Evolutionary conservation across 306 rosid genomes (phyloP), one percentile per base, ranked within the genome.

Genomic region (Leucaena leucocephala): DNA sequence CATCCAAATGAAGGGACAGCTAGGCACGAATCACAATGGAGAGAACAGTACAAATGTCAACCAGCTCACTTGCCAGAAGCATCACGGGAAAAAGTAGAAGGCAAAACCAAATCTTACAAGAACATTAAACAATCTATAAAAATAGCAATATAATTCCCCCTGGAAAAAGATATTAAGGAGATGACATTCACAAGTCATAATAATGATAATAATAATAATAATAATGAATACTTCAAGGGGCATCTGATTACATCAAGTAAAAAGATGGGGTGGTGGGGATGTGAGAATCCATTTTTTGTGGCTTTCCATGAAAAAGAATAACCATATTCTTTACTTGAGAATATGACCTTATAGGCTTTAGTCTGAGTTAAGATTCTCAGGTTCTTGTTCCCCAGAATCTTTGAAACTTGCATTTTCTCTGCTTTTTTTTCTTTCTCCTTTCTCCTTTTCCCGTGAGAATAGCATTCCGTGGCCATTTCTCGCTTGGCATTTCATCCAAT

Each of bases 391-490:
- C 77, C 74, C 11, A 76, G 90, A 80, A 87, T 84, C 86, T 79
- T 61, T 63, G 62, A 6, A 52, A 42, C 74, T 34, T 71, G 34
- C 61, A 39, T 35, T 33, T 68, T 57, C 58, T 54, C 76, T 52
- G 14, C 73, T 68, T 70, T 74, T 67, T 46, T 71, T 38, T 46
- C 1, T 70, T 50, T 66, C 27, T 14, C 19, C 64, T 66, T 61
- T 72, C 35, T 68, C 34, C 66, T 57, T 70, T 74, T 46, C n/a
- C 68, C 78, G 58, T 83, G 62, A 72, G 78, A 90, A 90, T 90
- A 84, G 67, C 89, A 88, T 90, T 90, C 94, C 92, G 90, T 86
- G 90, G 92, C 86, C 90, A 90, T 90, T 88, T 88, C 92, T 88
- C 84, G 76, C 90, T 86, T 82, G 80, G 67, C 64, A 76, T 78